phyloP scores from a whole-genome alignment of 2,329 filamentous ascomycete species.

The Shiraia sp. region DNA sequence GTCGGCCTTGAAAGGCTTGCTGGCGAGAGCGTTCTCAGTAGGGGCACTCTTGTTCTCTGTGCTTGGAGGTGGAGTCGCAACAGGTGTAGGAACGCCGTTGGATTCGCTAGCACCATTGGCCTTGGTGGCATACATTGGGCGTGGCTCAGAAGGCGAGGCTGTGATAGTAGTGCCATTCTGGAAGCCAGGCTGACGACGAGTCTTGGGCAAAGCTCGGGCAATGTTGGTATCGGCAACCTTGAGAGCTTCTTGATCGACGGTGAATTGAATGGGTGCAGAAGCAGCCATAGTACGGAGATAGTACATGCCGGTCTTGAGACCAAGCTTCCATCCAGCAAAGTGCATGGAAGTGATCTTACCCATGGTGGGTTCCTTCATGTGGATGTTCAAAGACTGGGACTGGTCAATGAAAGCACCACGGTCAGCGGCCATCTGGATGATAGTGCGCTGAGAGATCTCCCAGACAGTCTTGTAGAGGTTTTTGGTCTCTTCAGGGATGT shows the following conservation, averaged over 20 bases:
- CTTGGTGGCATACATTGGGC: slow-evolving; percentile 67
- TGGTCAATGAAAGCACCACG: slow-evolving; percentile 99
- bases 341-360: slow-evolving; percentile 99
- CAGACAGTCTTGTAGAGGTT: slow-evolving; percentile 98
- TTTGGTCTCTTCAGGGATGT: slow-evolving; percentile 95
- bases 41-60: slow-evolving; percentile 53
- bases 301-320: slow-evolving; percentile 99
- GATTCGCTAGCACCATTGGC: slow-evolving; percentile 46
- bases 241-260: slow-evolving; percentile 93
- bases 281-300: slow-evolving; percentile 98
- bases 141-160: slow-evolving; percentile 63
- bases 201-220: slow-evolving; percentile 63
- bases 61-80: slow-evolving; percentile 65
- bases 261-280: slow-evolving; percentile 97
- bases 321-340: slow-evolving; percentile 98
- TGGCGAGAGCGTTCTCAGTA: slow-evolving; percentile 61
- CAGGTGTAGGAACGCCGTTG: slow-evolving; percentile 71
- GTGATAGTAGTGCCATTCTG: slow-evolving; percentile 48
- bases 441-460: slow-evolving; percentile 95
- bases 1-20: slow-evolving; percentile 75
- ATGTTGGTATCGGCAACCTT: slow-evolving; percentile 83
- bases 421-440: slow-evolving; percentile 97
- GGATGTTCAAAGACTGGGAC: slow-evolving; percentile 98
- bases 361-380: slow-evolving; percentile 99
- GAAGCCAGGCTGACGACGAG: slow-evolving; percentile 63